Evolutionary conservation across 192 early-diverging fungal species (phyloP).

Genomic region (Coemansia sp.): DNA sequence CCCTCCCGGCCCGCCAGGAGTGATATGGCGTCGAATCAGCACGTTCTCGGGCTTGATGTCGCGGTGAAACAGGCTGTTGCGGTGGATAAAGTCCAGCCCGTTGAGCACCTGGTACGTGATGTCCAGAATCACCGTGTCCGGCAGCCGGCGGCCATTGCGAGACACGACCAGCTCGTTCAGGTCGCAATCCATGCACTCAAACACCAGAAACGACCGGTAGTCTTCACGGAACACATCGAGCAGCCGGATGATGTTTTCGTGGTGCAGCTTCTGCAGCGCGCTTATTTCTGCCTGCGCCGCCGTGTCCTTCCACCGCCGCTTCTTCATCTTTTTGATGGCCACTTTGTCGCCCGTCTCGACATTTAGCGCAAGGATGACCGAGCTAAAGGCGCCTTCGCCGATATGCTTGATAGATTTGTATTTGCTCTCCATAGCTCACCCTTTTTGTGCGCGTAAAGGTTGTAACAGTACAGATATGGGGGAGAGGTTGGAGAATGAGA

Average conservation of each 20-base stretch:
- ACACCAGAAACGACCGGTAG: constrained; percentile 89
- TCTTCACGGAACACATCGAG: constrained; percentile 80
- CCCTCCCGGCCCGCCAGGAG: constrained; percentile 32
- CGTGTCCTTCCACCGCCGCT: constrained; percentile 57
- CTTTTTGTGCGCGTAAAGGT: background rate
- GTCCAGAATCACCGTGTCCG: constrained; percentile 64
- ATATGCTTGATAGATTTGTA: constrained; percentile 52
- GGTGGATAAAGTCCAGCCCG: constrained; percentile 89
- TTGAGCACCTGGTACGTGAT: constrained; percentile 88
- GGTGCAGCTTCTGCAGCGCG: constrained; percentile 54
- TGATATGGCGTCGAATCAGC: constrained; percentile 57
- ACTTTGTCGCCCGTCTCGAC: constrained; percentile 51
- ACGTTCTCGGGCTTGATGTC: constrained; percentile 99
- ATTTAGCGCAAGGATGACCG: constrained; percentile 49
- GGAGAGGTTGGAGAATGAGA: too few species aligned
- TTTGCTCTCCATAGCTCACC: constrained; percentile 42
- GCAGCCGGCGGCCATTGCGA: constrained; percentile 62
- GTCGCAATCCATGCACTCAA: constrained; percentile 96
- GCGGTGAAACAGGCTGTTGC: constrained; percentile 89
- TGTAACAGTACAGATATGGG: too few species aligned
- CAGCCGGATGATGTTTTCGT: constrained; percentile 83
- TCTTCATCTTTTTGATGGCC: constrained; percentile 59
- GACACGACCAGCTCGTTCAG: constrained; percentile 86
- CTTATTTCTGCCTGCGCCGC: constrained; percentile 51
- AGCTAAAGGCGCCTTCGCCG: constrained; percentile 57